Base-by-base conservation (phyloP, 495 filamentous ascomycete genomes). In the Penicillium psychrofluorescens region DNA sequence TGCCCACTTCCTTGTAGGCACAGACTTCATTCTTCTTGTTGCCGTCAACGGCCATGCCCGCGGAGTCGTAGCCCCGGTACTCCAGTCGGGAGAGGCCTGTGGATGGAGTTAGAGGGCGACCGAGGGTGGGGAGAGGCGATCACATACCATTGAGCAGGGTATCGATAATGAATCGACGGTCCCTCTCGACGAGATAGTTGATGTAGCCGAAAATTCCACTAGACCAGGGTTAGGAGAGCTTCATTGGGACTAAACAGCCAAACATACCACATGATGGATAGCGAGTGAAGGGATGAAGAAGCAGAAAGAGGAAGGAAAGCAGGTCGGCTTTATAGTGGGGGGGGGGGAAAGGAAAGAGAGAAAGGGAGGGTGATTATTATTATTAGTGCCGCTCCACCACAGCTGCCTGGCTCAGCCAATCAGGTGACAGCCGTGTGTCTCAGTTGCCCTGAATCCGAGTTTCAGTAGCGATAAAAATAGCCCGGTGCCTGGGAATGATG, bases 161-260 rank as follows among this genome's bases (percentile, higher is more conserved):
- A 56, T 95, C 84, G 59, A 98, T 77, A 63, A 98, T 92, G 72
- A 81, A 89, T 63, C 85, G 88, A 57, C 94, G 79, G 69, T 97
- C 92, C 78, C 94, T 95, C 74, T 97, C 92, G 55, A 96, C 88
- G 34, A 76, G 66, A 47, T 83, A 83, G 62, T 83, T 95, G 69
- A 97, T 87, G 75, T 98, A 98, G 51, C 92, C 92, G 72, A 96
- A 96, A 66, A 98, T 98, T 67, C 92, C 92, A 83, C 92, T 97
- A 52, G 8, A 2, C 40, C 7, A n/a, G 14, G 22, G 39, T 42
- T 22, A 44, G 48, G 11, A 49, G 13, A 10, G 16, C 16, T 28
- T 13, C 27, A 30, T 35, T 12, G 30, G 13, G 8, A 14, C 22
- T 22, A 28, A 14, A 32, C 16, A 30, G 16, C 12, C 33, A 27